phyloP scores from a whole-genome alignment of 352 stramenopile species.

The Globisporangium acanthophoron region DNA sequence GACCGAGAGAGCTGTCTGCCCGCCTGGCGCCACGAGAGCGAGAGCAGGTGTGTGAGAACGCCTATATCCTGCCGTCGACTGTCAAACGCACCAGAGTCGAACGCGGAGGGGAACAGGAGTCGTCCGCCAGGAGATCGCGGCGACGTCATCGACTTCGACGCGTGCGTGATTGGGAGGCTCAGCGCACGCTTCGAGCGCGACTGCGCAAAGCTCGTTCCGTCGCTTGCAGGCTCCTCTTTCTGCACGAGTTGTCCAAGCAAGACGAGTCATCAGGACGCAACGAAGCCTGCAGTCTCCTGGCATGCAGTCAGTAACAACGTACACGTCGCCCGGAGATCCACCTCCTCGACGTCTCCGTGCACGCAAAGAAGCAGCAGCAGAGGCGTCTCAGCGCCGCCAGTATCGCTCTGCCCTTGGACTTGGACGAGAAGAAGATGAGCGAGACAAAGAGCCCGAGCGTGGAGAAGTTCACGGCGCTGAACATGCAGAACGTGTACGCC shows the following conservation, averaged over 20 bases:
- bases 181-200: slow-evolving; percentile 10
- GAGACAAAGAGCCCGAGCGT: slow-evolving; percentile 27
- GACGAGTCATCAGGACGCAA: background rate
- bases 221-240: no score
- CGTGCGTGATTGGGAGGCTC: slow-evolving; percentile 5
- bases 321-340: background rate
- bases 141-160: slow-evolving; percentile 8
- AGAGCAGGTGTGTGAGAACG: background rate
- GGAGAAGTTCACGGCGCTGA: slow-evolving; percentile 27
- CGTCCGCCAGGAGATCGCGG: slow-evolving; percentile 13
- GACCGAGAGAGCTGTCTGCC: slow-evolving; percentile 21
- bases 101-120: slow-evolving; percentile 19
- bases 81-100: slow-evolving; percentile 19
- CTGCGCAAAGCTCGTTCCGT: no score
- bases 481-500: slow-evolving; percentile 24
- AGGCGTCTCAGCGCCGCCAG: slow-evolving; percentile 4
- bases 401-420: slow-evolving; percentile 10
- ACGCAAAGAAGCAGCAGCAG: background rate
- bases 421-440: slow-evolving; percentile 24
- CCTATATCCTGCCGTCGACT: no score
- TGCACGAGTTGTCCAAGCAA: no score
- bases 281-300: background rate
- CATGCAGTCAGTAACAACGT: background rate
- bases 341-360: background rate
- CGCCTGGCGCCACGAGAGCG: slow-evolving; percentile 6